Evolutionary conservation across 208 protist genomes (phyloP).

Genomic region (Acanthamoeba royreba): DNA sequence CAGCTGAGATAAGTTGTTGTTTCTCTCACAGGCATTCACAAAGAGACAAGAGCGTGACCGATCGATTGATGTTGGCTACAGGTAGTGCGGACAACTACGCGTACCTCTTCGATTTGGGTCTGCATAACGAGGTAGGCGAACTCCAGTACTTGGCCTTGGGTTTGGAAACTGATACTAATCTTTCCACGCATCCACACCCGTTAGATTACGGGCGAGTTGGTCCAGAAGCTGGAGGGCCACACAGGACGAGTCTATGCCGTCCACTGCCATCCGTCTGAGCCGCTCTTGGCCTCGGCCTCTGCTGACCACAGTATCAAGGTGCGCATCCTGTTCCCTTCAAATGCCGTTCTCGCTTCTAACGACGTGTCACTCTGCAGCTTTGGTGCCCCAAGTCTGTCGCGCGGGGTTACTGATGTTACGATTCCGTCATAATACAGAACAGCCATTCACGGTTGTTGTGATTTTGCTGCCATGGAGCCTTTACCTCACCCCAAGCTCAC

Average conservation of each 20-base stretch:
- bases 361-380: too few species aligned
- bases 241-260: constrained; percentile 59
- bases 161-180: background rate
- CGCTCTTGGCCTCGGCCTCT: constrained; percentile 58
- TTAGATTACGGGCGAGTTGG: constrained; percentile 38
- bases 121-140: background rate
- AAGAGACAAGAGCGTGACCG: constrained; percentile 22
- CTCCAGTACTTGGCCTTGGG: background rate
- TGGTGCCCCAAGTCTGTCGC: too few species aligned
- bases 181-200: background rate
- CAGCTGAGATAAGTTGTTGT: background rate
- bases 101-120: constrained; percentile 50
- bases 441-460: too few species aligned
- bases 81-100: constrained; percentile 57
- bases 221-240: constrained; percentile 65
- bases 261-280: constrained; percentile 63
- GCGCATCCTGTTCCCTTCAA: background rate
- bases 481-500: too few species aligned
- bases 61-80: constrained; percentile 55
- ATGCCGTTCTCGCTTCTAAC: too few species aligned
- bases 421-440: too few species aligned
- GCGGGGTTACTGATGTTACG: too few species aligned
- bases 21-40: background rate
- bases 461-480: too few species aligned
- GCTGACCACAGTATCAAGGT: constrained; percentile 59